Percentiles rank a stretch among this genome's conserved stretches.
phyloP scores from a whole-genome alignment of 2,329 filamentous ascomycete species.

The Botrytis pseudocinerea region DNA sequence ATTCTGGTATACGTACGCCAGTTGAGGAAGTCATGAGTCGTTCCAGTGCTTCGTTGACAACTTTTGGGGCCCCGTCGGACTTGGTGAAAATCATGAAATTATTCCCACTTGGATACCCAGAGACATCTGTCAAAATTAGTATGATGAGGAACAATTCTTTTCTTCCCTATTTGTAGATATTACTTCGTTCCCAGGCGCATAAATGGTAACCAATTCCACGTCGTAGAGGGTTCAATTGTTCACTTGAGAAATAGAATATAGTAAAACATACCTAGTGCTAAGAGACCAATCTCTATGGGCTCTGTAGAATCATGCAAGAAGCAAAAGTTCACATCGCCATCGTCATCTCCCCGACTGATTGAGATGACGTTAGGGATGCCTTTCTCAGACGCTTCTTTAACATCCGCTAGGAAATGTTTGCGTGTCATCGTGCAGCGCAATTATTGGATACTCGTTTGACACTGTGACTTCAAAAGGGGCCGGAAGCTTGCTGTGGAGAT shows the following conservation, averaged over 20 bases:
- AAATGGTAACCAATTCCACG: neutral
- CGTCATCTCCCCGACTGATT: conserved; percentile 64
- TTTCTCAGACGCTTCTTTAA: conserved; percentile 44
- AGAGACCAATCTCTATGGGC: conserved; percentile 36
- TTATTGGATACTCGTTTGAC: neutral
- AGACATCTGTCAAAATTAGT: conserved; percentile 48
- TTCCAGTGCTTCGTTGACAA: conserved; percentile 43
- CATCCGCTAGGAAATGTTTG: conserved; percentile 63
- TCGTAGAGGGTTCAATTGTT: neutral
- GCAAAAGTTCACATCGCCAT: conserved; percentile 69
- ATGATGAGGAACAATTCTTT: conserved; percentile 19
- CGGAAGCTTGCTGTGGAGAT: neutral
- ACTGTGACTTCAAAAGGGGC: neutral
- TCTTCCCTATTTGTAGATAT: neutral
- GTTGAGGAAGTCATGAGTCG: conserved; percentile 30
- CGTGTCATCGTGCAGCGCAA: conserved; percentile 56
- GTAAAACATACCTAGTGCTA: conserved; percentile 31
- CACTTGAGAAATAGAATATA: neutral
- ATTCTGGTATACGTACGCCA: conserved; percentile 34
- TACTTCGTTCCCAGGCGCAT: neutral
- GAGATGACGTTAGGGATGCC: conserved; percentile 51
- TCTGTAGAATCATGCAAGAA: conserved; percentile 44
- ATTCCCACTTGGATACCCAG: conserved; percentile 51
- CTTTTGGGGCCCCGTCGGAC: conserved; percentile 47
- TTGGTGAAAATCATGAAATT: conserved; percentile 57